Conservation (phyloP, 139 green algal genomes). For the Chlamydomonas applanata region DNA sequence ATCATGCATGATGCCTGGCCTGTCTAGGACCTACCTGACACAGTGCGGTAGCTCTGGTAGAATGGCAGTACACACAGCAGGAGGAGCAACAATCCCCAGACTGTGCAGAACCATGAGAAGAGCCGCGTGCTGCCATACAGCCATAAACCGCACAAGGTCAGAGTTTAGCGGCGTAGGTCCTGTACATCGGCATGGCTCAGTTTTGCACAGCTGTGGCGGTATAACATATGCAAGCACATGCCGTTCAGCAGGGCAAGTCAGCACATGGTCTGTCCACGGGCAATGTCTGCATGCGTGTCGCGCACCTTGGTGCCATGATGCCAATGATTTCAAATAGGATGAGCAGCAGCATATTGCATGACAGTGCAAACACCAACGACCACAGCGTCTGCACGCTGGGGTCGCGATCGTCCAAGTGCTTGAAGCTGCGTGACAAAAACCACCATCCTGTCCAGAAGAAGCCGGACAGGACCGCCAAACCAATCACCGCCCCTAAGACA, state of each 20-base stretch:
- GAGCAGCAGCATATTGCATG: slow-evolving; percentile 85
- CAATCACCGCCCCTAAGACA: slow-evolving; percentile 14
- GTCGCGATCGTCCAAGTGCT: slow-evolving; percentile 41
- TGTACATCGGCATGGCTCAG: no score
- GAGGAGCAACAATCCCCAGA: slow-evolving; percentile 75
- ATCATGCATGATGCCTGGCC: no score
- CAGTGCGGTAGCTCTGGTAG: slow-evolving; percentile 73
- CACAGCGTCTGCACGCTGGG: slow-evolving; percentile 65
- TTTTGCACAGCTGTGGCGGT: not conserved
- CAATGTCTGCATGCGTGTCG: not conserved
- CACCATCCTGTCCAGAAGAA: slow-evolving; percentile 57
- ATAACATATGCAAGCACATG: slow-evolving; percentile 1
- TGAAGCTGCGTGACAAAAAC: slow-evolving; percentile 59
- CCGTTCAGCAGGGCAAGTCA: not conserved
- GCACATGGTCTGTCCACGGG: no score
- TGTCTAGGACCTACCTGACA: slow-evolving; percentile 23
- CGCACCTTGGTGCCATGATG: slow-evolving; percentile 62
- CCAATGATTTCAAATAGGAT: slow-evolving; percentile 88
- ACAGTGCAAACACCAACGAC: slow-evolving; percentile 84
- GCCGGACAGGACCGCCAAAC: slow-evolving; percentile 31
- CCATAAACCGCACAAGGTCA: not conserved
- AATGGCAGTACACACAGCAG: slow-evolving; percentile 84
- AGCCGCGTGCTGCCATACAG: slow-evolving; percentile 61
- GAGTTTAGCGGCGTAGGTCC: no score
- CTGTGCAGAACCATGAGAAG: slow-evolving; percentile 74